phyloP scores from a whole-genome alignment of 2,329 filamentous ascomycete genomes.

The Zymoseptoria brevis region DNA sequence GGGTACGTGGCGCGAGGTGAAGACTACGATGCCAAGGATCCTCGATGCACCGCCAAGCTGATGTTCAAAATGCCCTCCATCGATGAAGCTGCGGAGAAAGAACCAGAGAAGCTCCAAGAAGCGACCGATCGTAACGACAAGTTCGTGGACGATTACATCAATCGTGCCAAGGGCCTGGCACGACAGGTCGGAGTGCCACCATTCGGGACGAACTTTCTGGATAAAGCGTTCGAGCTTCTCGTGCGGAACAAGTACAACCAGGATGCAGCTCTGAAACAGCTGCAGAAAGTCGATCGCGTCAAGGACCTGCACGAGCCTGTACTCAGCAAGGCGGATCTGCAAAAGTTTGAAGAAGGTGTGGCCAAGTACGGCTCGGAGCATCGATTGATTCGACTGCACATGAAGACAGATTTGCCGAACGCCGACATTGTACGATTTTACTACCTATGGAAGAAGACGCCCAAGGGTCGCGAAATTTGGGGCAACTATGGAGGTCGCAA shows the following conservation, averaged over 20 bases:
- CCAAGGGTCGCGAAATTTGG: conserved; percentile 80
- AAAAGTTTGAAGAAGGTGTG: conserved; percentile 88
- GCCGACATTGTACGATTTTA: conserved; percentile 84
- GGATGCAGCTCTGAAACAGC: conserved; percentile 59
- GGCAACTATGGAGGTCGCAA: conserved; percentile 80
- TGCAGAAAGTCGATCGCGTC: conserved; percentile 60
- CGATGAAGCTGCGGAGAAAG: conserved; percentile 16
- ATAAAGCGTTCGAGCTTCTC: conserved; percentile 70
- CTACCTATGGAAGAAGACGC: conserved; percentile 96
- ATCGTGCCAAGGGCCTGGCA: conserved; percentile 56
- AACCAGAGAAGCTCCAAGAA: conserved; percentile 3
- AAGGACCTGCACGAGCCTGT: conserved; percentile 77
- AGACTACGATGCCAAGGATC: conserved; percentile 64
- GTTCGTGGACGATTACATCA: conserved; percentile 70
- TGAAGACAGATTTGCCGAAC: conserved; percentile 66
- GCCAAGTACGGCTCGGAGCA: conserved; percentile 87
- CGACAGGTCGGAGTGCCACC: conserved; percentile 62
- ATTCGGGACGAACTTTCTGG: conserved; percentile 76
- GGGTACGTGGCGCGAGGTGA: conserved; percentile 82
- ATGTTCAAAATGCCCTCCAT: conserved; percentile 62
- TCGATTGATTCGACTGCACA: conserved; percentile 71
- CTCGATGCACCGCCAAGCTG: conserved; percentile 64
- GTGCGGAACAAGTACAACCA: conserved; percentile 64
- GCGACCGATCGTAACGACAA: conserved; percentile 36
- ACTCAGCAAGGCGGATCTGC: conserved; percentile 67